A percentile compares a stretch with the other conserved stretches of the same genome.
These are phyloP conservation scores for Nadsonia fulvescens DNA, from an alignment of 805 yeast genomes.

Conservation along the genomic window DNA sequence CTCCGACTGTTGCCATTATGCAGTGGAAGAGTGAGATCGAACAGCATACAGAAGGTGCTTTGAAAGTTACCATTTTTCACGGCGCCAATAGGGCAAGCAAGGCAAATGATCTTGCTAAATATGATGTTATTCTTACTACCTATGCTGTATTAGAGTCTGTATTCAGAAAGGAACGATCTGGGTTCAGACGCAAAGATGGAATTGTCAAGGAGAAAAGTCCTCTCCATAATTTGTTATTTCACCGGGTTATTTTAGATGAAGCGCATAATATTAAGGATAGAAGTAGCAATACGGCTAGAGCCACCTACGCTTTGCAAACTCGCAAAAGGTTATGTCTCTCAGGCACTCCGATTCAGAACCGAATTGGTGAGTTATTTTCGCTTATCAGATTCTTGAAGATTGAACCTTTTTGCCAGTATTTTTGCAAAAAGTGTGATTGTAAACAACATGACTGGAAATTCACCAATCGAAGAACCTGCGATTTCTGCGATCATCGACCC, in stretches of 20 bases:
- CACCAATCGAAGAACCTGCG: conserved; percentile 69
- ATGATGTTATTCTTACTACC: conserved; percentile 78
- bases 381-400: conserved; percentile 68
- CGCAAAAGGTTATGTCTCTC: conserved; percentile 78
- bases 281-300: conserved; percentile 81
- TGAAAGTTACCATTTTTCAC: conserved; percentile 61
- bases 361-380: conserved; percentile 93
- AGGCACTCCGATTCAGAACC: conserved; percentile 92
- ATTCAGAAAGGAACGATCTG: conserved; percentile 64
- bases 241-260: conserved; percentile 82
- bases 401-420: conserved; percentile 75
- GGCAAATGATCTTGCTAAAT: conserved; percentile 33
- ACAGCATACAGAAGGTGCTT: conserved; percentile 54
- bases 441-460: conserved; percentile 70
- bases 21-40: conserved; percentile 94
- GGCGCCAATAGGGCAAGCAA: conserved; percentile 51
- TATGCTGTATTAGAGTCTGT: conserved; percentile 84
- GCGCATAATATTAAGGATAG: conserved; percentile 96
- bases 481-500: conserved; percentile 72
- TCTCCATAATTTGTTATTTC: conserved; percentile 56
- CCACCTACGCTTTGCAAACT: conserved; percentile 60
- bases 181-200: conserved; percentile 59
- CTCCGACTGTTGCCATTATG: conserved; percentile 96
- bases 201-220: conserved; percentile 57
- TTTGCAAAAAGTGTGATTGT: conserved; percentile 88